phyloP scores from a whole-genome alignment of 768 basidiomycete species.

The Pleurotus cornucopiae region DNA sequence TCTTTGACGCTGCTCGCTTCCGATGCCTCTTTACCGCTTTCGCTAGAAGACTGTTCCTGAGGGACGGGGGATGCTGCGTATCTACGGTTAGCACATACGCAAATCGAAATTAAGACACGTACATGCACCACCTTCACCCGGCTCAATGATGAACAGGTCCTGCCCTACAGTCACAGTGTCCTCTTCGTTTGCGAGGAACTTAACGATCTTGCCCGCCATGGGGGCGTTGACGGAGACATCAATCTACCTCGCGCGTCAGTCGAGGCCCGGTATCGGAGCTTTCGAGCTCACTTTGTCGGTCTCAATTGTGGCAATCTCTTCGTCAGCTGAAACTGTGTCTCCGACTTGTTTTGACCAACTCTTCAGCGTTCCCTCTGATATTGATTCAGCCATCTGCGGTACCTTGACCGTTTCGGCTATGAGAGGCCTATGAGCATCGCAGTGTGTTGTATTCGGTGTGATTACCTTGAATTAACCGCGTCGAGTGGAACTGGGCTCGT shows the following conservation, averaged over 20 bases:
- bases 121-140: conserved; percentile 62
- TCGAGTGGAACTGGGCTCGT: conserved; percentile 65
- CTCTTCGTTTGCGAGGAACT: conserved; percentile 86
- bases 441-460: conserved; percentile 5
- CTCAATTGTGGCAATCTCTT: conserved; percentile 97
- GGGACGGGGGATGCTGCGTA: conserved; percentile 29
- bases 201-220: conserved; percentile 78
- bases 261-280: neutral
- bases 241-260: conserved; percentile 51
- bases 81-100: conserved; percentile 9
- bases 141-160: conserved; percentile 88
- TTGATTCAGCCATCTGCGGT: conserved; percentile 97
- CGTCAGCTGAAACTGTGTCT: conserved; percentile 85
- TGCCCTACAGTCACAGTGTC: conserved; percentile 94
- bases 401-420: conserved; percentile 91
- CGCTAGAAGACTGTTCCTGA: conserved; percentile 23
- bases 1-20: conserved; percentile 33
- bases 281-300: conserved; percentile 82
- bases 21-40: conserved; percentile 8
- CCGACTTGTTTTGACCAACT: conserved; percentile 92
- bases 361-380: conserved; percentile 95
- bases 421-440: neutral
- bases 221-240: conserved; percentile 97
- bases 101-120: conserved; percentile 18
- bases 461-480: conserved; percentile 66